phyloP scores from a whole-genome alignment of 805 yeast genomes.

The Middelhovenomyces tepae region DNA sequence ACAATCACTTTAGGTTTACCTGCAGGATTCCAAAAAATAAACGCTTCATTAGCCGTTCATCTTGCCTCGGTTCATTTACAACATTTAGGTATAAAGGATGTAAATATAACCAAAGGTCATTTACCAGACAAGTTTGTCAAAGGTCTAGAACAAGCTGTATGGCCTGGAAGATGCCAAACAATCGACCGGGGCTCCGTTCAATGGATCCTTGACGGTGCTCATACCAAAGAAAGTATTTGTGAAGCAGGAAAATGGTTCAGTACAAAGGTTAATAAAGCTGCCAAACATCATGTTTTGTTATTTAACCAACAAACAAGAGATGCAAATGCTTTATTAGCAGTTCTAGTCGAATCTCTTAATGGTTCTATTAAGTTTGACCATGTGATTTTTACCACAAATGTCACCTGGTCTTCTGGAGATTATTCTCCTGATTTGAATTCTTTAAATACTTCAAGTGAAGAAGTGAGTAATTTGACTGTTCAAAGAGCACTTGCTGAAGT shows the following conservation, averaged over 20 bases:
- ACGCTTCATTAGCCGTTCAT: slow-evolving; percentile 81
- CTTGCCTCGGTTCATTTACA: slow-evolving; percentile 54
- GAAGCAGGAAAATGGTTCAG: slow-evolving; percentile 80
- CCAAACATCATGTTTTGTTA: slow-evolving; percentile 41
- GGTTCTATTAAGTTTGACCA: slow-evolving; percentile 49
- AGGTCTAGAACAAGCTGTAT: slow-evolving; percentile 61
- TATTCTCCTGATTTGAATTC: slow-evolving; percentile 74
- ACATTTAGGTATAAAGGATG: slow-evolving; percentile 32
- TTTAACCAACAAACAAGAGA: slow-evolving; percentile 96
- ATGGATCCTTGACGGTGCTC: slow-evolving; percentile 97
- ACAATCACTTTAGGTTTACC: slow-evolving; percentile 28
- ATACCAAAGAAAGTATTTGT: slow-evolving; percentile 76
- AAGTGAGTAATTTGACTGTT: slow-evolving; percentile 69
- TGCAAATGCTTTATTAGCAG: slow-evolving; percentile 52
- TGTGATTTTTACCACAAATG: slow-evolving; percentile 81
- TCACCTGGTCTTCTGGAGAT: slow-evolving; percentile 78
- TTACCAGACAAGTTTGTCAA: slow-evolving; percentile 19
- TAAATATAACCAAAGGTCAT: slow-evolving; percentile 6
- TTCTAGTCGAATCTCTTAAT: slow-evolving; percentile 40
- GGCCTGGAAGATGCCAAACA: slow-evolving; percentile 97
- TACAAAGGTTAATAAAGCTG: slow-evolving; percentile 14
- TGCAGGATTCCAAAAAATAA: slow-evolving; percentile 75
- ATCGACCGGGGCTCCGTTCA: slow-evolving; percentile 38
- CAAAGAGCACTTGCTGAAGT: slow-evolving; percentile 65
- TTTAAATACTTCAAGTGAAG: slow-evolving; percentile 69